Base-by-base conservation (phyloP, 768 basidiomycete species). In the Pulveroboletus sp. region DNA sequence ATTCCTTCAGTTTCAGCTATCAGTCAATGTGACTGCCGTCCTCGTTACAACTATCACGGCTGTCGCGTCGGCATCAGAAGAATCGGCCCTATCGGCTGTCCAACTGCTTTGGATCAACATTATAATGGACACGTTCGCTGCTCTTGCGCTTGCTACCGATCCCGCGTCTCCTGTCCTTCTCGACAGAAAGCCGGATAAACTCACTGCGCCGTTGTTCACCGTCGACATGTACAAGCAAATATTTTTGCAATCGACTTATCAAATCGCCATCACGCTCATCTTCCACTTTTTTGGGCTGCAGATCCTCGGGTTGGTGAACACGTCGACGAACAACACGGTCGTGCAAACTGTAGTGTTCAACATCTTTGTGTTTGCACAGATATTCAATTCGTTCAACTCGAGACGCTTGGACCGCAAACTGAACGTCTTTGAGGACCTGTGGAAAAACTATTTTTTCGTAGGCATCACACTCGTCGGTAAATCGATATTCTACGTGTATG, bases 91-190 rank as follows among this genome's bases (percentile, higher is more conserved):
- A 27, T 86, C 89, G 21, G 95, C 96, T 30, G 96, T 99, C 1
- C 96, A 99, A 65, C 72, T 99, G 6, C 81, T 99, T 18, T 99
- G 96, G 94, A 92, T 97, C 70, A 97, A 97, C 75, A 86, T 98
- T 54, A 95, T 95, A 68, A 95, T 95, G 93, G 94, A 96, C 65
- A 95, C 93, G 2, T 97, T 99, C 64, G 96, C 96, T 49, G 96
- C 96, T 24, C 83, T 98, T 44, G 96, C 96, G 11, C 81, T 99
- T 44, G 95, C 96, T 15, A 98, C 96, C 24, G 96, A 98, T 67
- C 94, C 93, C 8, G 94, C 96, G 1, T 82, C 85, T 2, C 83
- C 83, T 41, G 66, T 74, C 6, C 78, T 91, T 31, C 81, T 99
- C 39, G 77, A 96, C 48, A 84, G 95, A 61, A 88, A 89, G 67